Conservation (phyloP, 106 monocot genomes). For the Dioscorea alata region DNA sequence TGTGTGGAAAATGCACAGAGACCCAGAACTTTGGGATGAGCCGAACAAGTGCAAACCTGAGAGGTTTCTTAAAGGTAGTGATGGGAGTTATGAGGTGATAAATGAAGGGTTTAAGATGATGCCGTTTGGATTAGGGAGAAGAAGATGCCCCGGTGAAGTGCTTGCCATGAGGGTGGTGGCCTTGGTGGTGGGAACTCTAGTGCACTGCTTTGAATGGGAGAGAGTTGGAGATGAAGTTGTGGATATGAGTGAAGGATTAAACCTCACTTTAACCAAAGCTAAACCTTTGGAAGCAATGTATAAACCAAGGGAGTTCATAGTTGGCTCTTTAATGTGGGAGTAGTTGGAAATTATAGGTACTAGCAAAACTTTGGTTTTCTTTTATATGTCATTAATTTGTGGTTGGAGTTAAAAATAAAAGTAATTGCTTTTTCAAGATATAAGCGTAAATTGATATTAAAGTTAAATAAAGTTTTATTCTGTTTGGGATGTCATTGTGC, state of each 20-base stretch:
- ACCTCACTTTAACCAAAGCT: constrained; percentile 11
- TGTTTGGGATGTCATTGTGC: no score
- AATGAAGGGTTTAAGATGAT: no score
- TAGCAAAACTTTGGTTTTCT: no score
- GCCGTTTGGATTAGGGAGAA: constrained; percentile 13
- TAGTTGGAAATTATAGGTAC: no score
- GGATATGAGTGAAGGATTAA: constrained; percentile 18
- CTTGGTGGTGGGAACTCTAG: constrained; percentile 21
- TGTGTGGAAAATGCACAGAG: constrained; percentile 15
- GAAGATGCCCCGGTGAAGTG: constrained; percentile 24
- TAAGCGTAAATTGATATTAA: no score
- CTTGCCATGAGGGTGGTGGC: constrained; percentile 3
- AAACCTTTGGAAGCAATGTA: constrained; percentile 16
- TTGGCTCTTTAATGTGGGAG: background rate
- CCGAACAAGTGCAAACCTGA: constrained; percentile 16
- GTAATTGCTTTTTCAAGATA: no score
- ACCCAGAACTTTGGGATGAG: constrained; percentile 12
- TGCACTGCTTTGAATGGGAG: constrained; percentile 38
- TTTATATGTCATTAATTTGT: no score
- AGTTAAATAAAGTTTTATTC: no score
- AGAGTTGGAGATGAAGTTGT: constrained; percentile 13
- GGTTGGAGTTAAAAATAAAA: no score
- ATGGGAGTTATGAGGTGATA: no score
- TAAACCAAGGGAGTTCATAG: constrained; percentile 2
- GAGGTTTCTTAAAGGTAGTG: no score